phyloP scores from a whole-genome alignment of 495 filamentous ascomycete genomes.

The Pyronema domesticum region DNA sequence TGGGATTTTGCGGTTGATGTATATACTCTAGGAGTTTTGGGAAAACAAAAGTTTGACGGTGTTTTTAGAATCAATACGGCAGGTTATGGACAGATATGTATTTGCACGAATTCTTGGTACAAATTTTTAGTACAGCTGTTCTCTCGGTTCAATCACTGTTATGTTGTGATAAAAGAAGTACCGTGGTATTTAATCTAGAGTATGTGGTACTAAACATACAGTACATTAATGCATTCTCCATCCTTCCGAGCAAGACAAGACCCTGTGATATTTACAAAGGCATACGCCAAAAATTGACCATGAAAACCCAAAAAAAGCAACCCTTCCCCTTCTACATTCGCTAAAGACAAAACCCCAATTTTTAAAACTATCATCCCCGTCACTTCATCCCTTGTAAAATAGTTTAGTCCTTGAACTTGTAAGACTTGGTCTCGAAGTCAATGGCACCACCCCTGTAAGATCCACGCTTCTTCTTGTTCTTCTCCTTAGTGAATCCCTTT shows the following conservation, averaged over 20 bases:
- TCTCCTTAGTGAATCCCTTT: conserved; percentile 98
- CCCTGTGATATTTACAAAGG: too few species aligned
- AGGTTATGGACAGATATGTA: neutral
- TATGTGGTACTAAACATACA: too few species aligned
- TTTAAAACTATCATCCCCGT: too few species aligned
- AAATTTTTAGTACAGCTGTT: too few species aligned
- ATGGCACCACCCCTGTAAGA: conserved; percentile 72
- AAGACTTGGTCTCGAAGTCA: conserved; percentile 57
- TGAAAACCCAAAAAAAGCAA: neutral
- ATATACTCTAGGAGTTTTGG: neutral
- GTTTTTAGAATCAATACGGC: neutral
- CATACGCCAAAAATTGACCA: too few species aligned
- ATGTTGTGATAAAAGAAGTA: too few species aligned
- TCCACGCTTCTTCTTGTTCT: conserved; percentile 90
- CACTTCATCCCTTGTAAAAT: neutral
- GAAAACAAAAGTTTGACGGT: neutral
- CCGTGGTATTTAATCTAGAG: too few species aligned
- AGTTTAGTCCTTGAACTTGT: conserved; percentile 70
- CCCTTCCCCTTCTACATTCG: neutral
- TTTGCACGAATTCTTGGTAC: too few species aligned
- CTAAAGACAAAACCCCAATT: neutral
- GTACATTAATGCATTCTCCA: too few species aligned
- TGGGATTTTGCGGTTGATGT: neutral
- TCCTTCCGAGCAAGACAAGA: too few species aligned
- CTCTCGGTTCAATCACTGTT: too few species aligned